Base-by-base conservation (phyloP, 116 monocot species). In the Iris pallida region DNA sequence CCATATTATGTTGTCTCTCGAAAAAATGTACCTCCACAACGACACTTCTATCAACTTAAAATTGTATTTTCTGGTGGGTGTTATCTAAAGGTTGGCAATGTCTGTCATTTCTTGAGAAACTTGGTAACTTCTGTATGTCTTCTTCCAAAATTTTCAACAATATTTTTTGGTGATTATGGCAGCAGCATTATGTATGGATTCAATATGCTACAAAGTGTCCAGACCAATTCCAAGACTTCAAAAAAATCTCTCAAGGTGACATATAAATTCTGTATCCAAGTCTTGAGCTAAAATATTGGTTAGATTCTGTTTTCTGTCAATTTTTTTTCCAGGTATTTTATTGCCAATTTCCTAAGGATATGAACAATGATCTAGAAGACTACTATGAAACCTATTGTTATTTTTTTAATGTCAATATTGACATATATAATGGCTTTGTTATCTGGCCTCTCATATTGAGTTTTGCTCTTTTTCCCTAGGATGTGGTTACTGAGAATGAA, bases 401-500 rank as follows among this genome's bases (percentile, higher is more conserved):
- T 30, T 30, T 30, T 30, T 30, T 30, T 30, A 30, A 30, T 30
- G 30, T 11, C 8, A 4, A 19, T 10, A 40, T 59, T 59, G 30
- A 30, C 0, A 30, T 30, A 30, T 30, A 30, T 0, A 30, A 61
- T 10, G 42, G 41, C 30, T 61, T 42, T 43, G 12, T 61, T 19
- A 7, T 61, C 12, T 2, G 49, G 7, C 11, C 49, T 51, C 49
- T 4, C 49, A 9, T 51, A 13, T 13, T 41, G 59, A 30, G 30
- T 68, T 55, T 43, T 18, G 10, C 42, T 42, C 61, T 70, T 81
- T 2, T 82, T 4, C 64, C 67, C 76, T 5, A 97, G 97, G 97
- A 97, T 83, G 89, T 97, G 17, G 87, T 80, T 20, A 97, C 97
- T 44, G 97, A 97, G 79, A 97, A 97, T 71, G 97, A 97, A 77